Base-by-base conservation (phyloP, 2,329 filamentous ascomycete species). In the Aspergillus puulaauensis region DNA sequence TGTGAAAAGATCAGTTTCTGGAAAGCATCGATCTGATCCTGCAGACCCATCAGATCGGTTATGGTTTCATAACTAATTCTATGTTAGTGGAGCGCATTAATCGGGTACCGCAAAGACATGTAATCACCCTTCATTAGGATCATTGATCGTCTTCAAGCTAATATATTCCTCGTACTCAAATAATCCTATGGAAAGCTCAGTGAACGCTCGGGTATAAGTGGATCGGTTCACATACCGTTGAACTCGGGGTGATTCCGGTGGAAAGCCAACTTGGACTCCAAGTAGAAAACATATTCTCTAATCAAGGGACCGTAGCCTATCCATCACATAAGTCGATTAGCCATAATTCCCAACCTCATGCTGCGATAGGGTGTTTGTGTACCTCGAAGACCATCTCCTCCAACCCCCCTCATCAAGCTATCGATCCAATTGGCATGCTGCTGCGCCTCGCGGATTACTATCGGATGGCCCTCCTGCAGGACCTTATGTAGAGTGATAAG, bases 91-190 rank as follows among this genome's bases (percentile, higher is more conserved):
- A 45, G 19, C 3, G 35, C 8, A 23, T 46, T 12, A 19, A 11
- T 17, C 33, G 6, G 8, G 7, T 11, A 43, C 17, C 3, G 27
- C 17, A 4, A 15, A 31, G 23, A 27, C 21, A 21, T n/a, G 17
- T 44, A 48, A 71, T 49, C 88, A 93, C 72, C 95, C 95, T 79
- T 99, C 95, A 71, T 99, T 98, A 4, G 95, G 95, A 75, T 99
- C 95, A 75, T 98, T 97, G 79, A 96, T 98, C 27, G 92, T 91
- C 80, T 96, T 98, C 73, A 99, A 82, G 72, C 92, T 96, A 74
- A 98, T 93, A 75, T 99, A 99, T 74, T 99, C 95, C 79, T 98
- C 93, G 72, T 99, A 99, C 74, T 99, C 95, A 70, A 99, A 99
- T 1, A 93, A 92, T 59, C 83, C 82, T 85, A 35, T 47, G 31